These are phyloP conservation scores for Capsicum baccatum DNA, from an alignment of 257 asterid species.

Conservation along the genomic window DNA sequence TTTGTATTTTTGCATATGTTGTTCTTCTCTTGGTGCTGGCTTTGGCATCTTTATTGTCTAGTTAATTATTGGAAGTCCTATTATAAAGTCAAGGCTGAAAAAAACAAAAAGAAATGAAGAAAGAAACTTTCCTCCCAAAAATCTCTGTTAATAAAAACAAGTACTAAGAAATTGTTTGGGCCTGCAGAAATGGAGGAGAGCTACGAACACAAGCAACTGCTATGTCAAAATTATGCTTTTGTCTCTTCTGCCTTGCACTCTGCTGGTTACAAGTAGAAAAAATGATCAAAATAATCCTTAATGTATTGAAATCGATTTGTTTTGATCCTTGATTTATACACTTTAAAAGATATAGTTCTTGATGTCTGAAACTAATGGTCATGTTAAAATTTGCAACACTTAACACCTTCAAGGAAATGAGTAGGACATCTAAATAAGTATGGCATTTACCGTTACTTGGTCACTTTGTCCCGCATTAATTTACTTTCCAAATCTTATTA, in stretches of 20 bases:
- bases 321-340: too few relatives aligned
- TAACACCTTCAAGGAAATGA: too few relatives aligned
- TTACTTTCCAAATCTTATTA: too few relatives aligned
- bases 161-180: neutral
- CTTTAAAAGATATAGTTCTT: too few relatives aligned
- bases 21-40: neutral
- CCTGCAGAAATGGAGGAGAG: neutral
- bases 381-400: too few relatives aligned
- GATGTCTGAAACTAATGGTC: too few relatives aligned
- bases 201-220: neutral
- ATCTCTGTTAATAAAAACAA: neutral
- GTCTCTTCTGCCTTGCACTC: neutral
- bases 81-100: neutral
- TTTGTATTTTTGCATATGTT: neutral
- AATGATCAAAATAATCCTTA: too few relatives aligned
- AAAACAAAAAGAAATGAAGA: neutral
- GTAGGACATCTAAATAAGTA: too few relatives aligned
- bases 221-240: neutral
- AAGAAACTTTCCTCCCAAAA: too few relatives aligned
- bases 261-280: neutral
- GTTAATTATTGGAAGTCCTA: neutral
- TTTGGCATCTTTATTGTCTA: slow-evolving; percentile 1
- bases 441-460: too few relatives aligned
- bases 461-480: too few relatives aligned
- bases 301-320: too few relatives aligned